These are phyloP conservation scores for Corylus americana DNA, from an alignment of 306 rosid genomes.

Conservation along the genomic window DNA sequence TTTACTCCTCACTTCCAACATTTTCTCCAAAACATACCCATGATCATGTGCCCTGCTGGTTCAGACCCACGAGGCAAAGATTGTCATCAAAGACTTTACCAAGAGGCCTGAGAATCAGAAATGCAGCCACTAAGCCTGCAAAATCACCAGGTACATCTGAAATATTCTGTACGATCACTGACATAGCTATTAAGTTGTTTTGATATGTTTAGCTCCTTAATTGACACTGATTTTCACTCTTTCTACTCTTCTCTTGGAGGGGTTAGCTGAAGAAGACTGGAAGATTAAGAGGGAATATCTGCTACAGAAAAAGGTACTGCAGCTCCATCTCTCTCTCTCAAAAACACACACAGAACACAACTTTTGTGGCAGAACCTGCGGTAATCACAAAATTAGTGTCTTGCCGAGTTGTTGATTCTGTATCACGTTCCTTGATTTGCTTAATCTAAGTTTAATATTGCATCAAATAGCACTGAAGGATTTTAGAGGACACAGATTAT, in stretches of 20 bases:
- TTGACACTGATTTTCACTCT: conserved; percentile 23
- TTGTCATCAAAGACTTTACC: conserved; percentile 32
- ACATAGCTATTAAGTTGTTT: neutral
- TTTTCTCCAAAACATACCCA: conserved; percentile 47
- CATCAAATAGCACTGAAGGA: neutral
- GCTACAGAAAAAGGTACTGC: conserved; percentile 67
- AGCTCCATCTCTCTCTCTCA: conserved; percentile 13
- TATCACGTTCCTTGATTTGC: neutral
- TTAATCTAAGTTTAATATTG: neutral
- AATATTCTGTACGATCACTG: conserved; percentile 18
- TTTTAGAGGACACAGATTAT: neutral
- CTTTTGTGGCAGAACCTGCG: neutral
- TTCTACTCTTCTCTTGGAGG: conserved; percentile 38
- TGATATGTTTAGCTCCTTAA: neutral
- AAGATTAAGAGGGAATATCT: conserved; percentile 73
- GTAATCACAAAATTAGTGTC: neutral
- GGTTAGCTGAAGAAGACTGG: conserved; percentile 97
- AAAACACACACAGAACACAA: neutral
- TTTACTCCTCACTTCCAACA: conserved; percentile 32
- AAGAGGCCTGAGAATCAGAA: conserved; percentile 52
- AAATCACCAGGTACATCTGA: conserved; percentile 75
- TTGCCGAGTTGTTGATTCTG: neutral
- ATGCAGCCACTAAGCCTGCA: conserved; percentile 82
- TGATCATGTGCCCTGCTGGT: conserved; percentile 41
- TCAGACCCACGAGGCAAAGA: conserved; percentile 38